Base-by-base conservation (phyloP, 768 basidiomycete species). In the Macrolepiota fuliginosa region DNA sequence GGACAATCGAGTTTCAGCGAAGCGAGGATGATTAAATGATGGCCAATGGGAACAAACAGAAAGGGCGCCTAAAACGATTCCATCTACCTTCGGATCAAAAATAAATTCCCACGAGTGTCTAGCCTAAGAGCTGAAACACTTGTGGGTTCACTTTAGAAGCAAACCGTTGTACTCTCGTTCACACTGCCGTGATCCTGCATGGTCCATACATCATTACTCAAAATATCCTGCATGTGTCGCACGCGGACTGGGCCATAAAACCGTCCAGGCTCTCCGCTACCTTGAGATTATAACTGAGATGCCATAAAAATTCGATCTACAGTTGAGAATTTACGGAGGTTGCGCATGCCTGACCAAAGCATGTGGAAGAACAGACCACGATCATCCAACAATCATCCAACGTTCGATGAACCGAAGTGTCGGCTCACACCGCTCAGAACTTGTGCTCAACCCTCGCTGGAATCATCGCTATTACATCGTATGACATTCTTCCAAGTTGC, bases 401-500 rank as follows among this genome's bases (percentile, higher is more conserved):
- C 32, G 35, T 54, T 9, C 56, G n/a, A n/a, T n/a, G n/a, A n/a
- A n/a, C n/a, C n/a, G n/a, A 24, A n/a, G 39, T 6, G 11, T 52
- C 57, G 29, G 52, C 59, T n/a, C 52, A 19, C 19, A 24, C 24
- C n/a, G 19, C 25, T 54, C 53, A 46, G n/a, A n/a, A n/a, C n/a
- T n/a, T n/a, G n/a, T n/a, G 19, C 25, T 54, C 53, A 46, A 40
- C 53, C 24, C 36, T 37, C 49, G 46, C 15, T 51, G 37, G 37
- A 51, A 24, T 61, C 59, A 54, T 45, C 45, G 36, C 12, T 6
- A 10, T 61, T 39, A 32, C 54, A 54, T 12, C 52, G 59, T 17
- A 45, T 37, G 59, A 61, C 53, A 54, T 54, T 53, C 32, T 61
- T 61, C 59, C 59, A 61, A 53, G 59, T 61, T 61, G 59, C 59